phyloP scores from a whole-genome alignment of 345 rosid genomes.

The Gossypium turneri region DNA sequence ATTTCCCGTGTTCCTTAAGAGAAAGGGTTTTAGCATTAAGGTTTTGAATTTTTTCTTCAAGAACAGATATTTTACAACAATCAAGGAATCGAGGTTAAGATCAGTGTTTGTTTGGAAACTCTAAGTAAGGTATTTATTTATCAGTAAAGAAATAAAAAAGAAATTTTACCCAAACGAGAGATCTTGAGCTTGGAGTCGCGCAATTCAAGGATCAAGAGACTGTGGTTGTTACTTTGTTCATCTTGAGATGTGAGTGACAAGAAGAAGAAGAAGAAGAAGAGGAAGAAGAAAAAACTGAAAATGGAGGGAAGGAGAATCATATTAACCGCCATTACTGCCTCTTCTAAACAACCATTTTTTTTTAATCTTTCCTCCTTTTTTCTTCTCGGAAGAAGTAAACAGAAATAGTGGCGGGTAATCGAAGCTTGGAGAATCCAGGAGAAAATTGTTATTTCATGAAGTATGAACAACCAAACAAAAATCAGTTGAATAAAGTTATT shows the following conservation, averaged over 20 bases:
- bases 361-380: not conserved
- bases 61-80: constrained; percentile 10
- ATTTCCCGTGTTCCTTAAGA: constrained; percentile 38
- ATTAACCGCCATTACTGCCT: not conserved
- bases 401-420: not conserved
- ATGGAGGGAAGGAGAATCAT: constrained; percentile 21
- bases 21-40: constrained; percentile 28
- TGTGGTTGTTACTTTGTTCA: constrained; percentile 11
- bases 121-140: not conserved
- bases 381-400: not conserved
- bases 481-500: too few species aligned
- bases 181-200: constrained; percentile 46
- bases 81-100: not conserved
- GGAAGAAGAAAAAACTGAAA: constrained; percentile 22
- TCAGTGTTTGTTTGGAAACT: not conserved
- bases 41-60: constrained; percentile 32
- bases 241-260: constrained; percentile 21
- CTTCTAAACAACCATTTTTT: not conserved
- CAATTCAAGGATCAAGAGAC: constrained; percentile 30
- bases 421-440: too few species aligned
- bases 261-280: constrained; percentile 17
- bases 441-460: too few species aligned
- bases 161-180: constrained; percentile 44
- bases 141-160: not conserved
- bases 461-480: too few species aligned